Conservation (phyloP, 176 grass and related monocot species). For the Leersia perrieri region DNA sequence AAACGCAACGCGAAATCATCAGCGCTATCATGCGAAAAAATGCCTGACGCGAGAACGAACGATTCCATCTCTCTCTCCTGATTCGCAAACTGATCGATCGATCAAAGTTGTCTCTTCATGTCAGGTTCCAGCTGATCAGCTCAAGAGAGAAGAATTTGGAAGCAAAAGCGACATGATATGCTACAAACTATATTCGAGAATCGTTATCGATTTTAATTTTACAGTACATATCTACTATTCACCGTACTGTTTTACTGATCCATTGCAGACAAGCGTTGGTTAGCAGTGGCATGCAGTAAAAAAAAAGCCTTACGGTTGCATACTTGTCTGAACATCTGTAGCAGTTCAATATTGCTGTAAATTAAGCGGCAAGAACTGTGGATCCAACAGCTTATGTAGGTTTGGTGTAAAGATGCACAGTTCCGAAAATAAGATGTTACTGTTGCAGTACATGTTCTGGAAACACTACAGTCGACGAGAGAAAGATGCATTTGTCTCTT, state of each 20-base stretch:
- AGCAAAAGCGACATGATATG: too few species aligned
- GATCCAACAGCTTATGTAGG: background rate
- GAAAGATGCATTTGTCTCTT: background rate
- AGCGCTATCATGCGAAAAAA: slow-evolving; percentile 1
- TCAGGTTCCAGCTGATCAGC: too few species aligned
- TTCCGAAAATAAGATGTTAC: background rate
- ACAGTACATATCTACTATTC: too few species aligned
- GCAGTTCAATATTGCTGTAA: background rate
- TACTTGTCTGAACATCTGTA: background rate
- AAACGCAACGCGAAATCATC: slow-evolving; percentile 16
- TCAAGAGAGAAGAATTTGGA: too few species aligned
- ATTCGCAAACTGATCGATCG: background rate
- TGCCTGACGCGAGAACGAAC: background rate
- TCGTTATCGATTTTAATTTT: too few species aligned
- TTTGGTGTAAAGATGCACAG: background rate
- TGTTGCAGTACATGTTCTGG: background rate
- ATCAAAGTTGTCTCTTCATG: too few species aligned
- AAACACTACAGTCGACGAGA: background rate
- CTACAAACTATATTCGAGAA: too few species aligned
- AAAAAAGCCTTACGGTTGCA: background rate
- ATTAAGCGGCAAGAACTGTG: background rate
- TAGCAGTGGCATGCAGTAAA: background rate
- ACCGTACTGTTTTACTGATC: background rate
- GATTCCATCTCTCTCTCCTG: background rate
- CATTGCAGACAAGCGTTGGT: background rate